Evolutionary conservation across 1,284 basidiomycete species (phyloP).

Genomic region (Malassezia brasiliensis): DNA sequence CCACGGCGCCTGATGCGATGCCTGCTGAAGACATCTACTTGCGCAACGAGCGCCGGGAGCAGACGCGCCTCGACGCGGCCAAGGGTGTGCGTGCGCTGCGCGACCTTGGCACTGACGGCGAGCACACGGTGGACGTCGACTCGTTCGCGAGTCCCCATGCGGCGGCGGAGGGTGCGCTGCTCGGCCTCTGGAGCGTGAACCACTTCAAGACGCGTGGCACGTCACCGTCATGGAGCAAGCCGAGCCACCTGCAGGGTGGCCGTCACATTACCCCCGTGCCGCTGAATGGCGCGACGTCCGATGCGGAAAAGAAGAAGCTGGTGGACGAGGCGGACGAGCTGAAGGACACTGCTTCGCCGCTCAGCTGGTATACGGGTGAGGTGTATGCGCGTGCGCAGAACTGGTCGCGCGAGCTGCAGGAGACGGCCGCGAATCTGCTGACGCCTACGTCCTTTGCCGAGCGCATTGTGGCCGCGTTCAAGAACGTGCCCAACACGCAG

Average conservation of each 20-base stretch:
- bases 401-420: constrained; percentile 72
- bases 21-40: constrained; percentile 30
- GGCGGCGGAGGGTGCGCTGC: constrained; percentile 38
- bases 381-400: constrained; percentile 72
- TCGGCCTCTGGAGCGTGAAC: constrained; percentile 41
- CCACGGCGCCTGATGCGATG: constrained; percentile 34
- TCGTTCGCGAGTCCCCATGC: constrained; percentile 37
- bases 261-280: constrained; percentile 34
- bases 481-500: constrained; percentile 60
- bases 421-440: constrained; percentile 64
- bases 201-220: constrained; percentile 45
- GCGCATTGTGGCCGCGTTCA: constrained; percentile 61
- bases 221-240: constrained; percentile 26
- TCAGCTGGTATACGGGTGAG: constrained; percentile 44
- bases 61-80: constrained; percentile 37
- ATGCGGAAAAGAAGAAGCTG: constrained; percentile 34
- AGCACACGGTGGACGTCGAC: constrained; percentile 32
- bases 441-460: constrained; percentile 59
- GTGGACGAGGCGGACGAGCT: constrained; percentile 35
- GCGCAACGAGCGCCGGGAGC: constrained; percentile 42
- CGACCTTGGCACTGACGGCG: constrained; percentile 29
- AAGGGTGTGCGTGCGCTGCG: constrained; percentile 41
- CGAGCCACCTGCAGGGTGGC: constrained; percentile 33
- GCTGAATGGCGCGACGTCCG: constrained; percentile 24
- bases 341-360: constrained; percentile 25